phyloP scores from a whole-genome alignment of 768 basidiomycete species.

The Aureoboletus auriporus region DNA sequence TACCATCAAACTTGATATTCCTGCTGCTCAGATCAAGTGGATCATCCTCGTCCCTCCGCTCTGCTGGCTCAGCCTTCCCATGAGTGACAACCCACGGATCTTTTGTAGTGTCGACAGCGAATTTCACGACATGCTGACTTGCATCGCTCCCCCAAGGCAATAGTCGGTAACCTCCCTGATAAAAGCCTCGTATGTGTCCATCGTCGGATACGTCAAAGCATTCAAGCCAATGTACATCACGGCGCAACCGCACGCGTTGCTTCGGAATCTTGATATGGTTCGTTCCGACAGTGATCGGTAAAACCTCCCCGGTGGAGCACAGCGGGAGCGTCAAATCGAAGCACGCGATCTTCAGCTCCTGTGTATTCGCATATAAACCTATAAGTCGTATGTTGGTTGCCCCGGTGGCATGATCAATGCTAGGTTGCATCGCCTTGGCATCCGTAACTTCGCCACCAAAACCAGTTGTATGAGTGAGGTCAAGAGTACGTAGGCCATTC shows the following conservation, averaged over 20 bases:
- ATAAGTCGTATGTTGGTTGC: neutral
- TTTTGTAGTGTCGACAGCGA: constrained; percentile 2
- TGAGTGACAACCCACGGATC: neutral
- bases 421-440: neutral
- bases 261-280: too few species aligned
- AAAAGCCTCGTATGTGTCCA: neutral
- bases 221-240: too few species aligned
- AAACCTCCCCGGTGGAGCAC: neutral
- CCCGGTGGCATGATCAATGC: neutral
- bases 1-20: neutral
- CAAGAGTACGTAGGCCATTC: neutral
- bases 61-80: neutral
- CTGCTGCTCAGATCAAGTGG: neutral
- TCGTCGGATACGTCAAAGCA: neutral
- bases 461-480: neutral
- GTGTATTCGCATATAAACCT: too few species aligned
- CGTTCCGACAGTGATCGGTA: neutral
- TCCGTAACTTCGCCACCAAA: rapidly evolving
- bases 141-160: too few species aligned
- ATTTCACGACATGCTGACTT: neutral
- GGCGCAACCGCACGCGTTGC: too few species aligned
- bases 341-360: neutral
- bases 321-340: neutral
- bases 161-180: too few species aligned
- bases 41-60: neutral